Base-by-base conservation (phyloP, 2,329 filamentous ascomycete species). In the Hymenoscyphus occultus region DNA sequence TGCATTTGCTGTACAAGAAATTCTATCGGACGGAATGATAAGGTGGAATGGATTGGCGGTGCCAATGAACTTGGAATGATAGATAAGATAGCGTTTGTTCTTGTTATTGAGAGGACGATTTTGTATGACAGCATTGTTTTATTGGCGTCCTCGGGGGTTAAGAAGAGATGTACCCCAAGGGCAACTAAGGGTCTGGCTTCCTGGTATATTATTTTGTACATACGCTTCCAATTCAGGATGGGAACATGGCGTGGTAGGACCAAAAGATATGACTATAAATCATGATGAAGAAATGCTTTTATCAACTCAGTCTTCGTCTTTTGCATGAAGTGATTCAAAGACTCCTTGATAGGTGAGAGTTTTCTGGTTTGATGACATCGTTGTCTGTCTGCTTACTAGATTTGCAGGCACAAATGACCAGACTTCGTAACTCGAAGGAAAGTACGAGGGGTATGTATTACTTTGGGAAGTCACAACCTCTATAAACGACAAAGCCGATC, bases 1-100 rank as follows among this genome's bases (percentile, higher is more conserved):
- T 99, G 82, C 95, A 99, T 83, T 82, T 98, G 78, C 86, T 99
- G 71, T 98, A 98, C 83, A 96, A 96, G 86, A 99, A 99, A 84
- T 99, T 99, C 78, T 99, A 99, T 77, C 82, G 87, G 67, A 89
- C 87, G 66, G 86, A 89, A 57, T 70, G 66, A 68, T 71, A 60
- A 65, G 58, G 31, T 48, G 39, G 57, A 12, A 10, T 56, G 28
- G 31, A 14, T 19, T 51, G 16, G 40, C 59, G 16, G 19, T 16
- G 59, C 4, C 48, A n/a, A 42, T 32, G 42, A 54, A 32, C 40
- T 16, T 28, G 16, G n/a, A n/a, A 61, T 54, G 31, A 42, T 12
- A 19, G 59, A 51, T 45, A n/a, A 16, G 56, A 35, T 54, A 28
- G 22, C 35, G n/a, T 31, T 61, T 51, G 39, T 54, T 61, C 45